These are phyloP conservation scores for Dendrobium huoshanense DNA, from an alignment of 106 monocot species.

Conservation along the genomic window DNA sequence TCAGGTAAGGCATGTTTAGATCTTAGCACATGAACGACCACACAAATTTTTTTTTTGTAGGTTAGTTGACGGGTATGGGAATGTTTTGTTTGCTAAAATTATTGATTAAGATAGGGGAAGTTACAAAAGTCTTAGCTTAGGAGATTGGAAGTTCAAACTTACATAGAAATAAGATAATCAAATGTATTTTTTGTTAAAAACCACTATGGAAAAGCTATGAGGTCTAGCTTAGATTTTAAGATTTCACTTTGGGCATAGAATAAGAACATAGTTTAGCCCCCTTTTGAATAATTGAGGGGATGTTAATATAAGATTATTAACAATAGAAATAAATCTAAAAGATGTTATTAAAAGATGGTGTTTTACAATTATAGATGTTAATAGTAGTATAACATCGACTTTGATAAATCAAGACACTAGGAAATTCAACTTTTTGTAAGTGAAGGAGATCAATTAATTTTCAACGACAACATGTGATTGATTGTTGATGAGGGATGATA, in stretches of 20 bases:
- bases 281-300: background rate
- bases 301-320: background rate
- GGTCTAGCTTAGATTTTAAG: background rate
- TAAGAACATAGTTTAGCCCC: background rate
- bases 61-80: background rate
- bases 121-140: background rate
- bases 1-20: background rate
- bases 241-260: background rate
- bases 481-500: background rate
- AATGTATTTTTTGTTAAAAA: background rate
- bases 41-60: background rate
- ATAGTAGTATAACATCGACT: background rate
- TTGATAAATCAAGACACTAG: background rate
- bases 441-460: background rate
- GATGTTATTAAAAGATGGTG: background rate
- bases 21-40: background rate
- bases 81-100: background rate
- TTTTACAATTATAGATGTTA: background rate
- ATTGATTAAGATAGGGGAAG: background rate
- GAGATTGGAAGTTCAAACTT: background rate
- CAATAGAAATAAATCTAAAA: background rate
- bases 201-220: background rate
- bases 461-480: background rate
- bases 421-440: background rate
- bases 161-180: background rate